Percentiles rank a stretch among this genome's conserved stretches.
Evolutionary conservation across 257 asterid species (phyloP).

Genomic region (Cynanchum wilfordii): DNA sequence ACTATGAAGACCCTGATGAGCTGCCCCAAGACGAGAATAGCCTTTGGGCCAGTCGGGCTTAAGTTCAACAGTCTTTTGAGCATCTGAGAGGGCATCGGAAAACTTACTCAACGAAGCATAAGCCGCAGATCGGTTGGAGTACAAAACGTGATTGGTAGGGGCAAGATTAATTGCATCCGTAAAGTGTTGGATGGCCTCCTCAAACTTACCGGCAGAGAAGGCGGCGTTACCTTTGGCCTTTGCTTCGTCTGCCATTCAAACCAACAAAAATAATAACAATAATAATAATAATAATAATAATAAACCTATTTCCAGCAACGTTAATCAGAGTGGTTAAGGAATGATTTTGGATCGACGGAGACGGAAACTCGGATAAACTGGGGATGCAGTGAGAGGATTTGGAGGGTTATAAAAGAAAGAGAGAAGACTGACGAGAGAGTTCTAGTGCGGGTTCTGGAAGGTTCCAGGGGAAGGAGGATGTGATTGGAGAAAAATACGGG

Average conservation of each 20-base stretch:
- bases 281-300: no score
- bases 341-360: background rate
- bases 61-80: slow-evolving; percentile 75
- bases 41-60: slow-evolving; percentile 86
- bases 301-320: background rate
- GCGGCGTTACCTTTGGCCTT: slow-evolving; percentile 92
- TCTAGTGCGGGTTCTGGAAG: slow-evolving; percentile 17
- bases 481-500: background rate
- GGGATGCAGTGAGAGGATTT: background rate
- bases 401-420: background rate
- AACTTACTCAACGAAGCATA: slow-evolving; percentile 60
- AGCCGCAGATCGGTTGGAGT: slow-evolving; percentile 94
- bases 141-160: slow-evolving; percentile 78
- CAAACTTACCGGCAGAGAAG: slow-evolving; percentile 69
- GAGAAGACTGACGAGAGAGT: slow-evolving; percentile 5
- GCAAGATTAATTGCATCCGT: slow-evolving; percentile 64
- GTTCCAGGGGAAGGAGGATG: background rate
- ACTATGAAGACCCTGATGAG: slow-evolving; percentile 57
- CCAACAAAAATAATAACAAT: background rate
- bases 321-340: background rate
- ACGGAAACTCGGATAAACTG: background rate
- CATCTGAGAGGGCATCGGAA: slow-evolving; percentile 76
- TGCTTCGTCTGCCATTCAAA: slow-evolving; percentile 82
- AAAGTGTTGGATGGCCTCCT: slow-evolving; percentile 63
- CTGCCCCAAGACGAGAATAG: slow-evolving; percentile 92